Evolutionary conservation across 768 basidiomycete genomes (phyloP), one percentile per base, ranked within the genome.

Genomic region (Naganishia vaughanmartiniae): DNA sequence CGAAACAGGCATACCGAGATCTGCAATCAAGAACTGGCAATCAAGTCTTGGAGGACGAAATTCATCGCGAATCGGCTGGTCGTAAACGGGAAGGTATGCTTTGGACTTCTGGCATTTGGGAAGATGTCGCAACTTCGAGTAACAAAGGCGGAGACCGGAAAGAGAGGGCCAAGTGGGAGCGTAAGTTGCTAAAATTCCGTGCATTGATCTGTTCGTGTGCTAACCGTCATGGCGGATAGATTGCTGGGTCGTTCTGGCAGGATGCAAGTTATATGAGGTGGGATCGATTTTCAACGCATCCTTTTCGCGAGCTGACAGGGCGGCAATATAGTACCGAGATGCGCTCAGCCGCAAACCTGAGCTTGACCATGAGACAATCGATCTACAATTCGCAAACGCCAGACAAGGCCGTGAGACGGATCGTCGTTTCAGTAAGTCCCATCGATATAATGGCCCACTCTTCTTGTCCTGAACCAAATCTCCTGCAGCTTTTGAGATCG

Each of bases 1-100:
- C 56, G 30, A 46, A 21, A 21, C 71, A 67, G 21, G 54, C 48
- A 12, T 69, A 69, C 31, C 57, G 71, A 15, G 71, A 72, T 53
- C 31, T 72, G 17, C 71, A 72, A 51, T 54, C 53, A 12, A 48
- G 33, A 28, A 82, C 85, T 39, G 82, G 82, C 1, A 84, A 82
- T 15, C 60, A 39, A 73, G 71, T 33, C 71, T 69, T 31, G 74
- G 73, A 39, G 73, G 78, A 79, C 48, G 78, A 78, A 55, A 74
- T 72, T 46, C 34, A 66, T 63, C 58, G 80, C 39, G 77, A 76
- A 65, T 72, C 72, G 34, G 77, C 74, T 0, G 80, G 80, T 21
- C 70, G 79, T 55, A 80, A 79, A 73, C 77, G 76, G 60, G 80
- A 81, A 70, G 80, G 80, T n/a, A 74, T 81, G 19, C 55, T 81